A percentile compares a stretch with the other conserved stretches of the same genome.
Evolutionary conservation across 2,329 filamentous ascomycete species (phyloP).

Genomic region (Pyrenophora teres): DNA sequence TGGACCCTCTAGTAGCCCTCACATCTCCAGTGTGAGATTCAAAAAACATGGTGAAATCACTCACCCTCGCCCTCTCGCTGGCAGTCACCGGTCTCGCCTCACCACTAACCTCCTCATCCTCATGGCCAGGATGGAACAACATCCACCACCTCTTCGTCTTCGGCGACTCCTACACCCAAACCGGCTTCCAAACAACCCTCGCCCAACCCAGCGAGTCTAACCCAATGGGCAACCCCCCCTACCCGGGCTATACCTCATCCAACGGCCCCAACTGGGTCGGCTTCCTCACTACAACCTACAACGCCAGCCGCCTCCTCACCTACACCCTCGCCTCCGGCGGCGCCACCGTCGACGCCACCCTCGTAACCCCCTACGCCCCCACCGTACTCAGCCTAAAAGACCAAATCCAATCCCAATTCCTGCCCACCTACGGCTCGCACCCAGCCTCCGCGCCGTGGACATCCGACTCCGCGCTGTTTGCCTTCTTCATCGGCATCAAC

Average conservation of each 20-base stretch:
- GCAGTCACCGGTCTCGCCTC: slow-evolving; percentile 27
- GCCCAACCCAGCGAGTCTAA: slow-evolving; percentile 59
- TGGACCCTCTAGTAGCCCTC: neutral
- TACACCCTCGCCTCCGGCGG: slow-evolving; percentile 59
- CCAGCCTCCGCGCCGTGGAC: slow-evolving; percentile 50
- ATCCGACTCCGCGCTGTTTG: slow-evolving; percentile 53
- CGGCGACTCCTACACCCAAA: slow-evolving; percentile 65
- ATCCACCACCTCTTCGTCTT: slow-evolving; percentile 45
- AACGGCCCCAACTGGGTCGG: slow-evolving; percentile 63
- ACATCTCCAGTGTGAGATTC: too few relatives aligned
- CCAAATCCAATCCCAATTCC: slow-evolving; percentile 54
- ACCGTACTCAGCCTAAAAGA: slow-evolving; percentile 58
- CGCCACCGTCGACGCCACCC: slow-evolving; percentile 49
- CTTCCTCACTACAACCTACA: slow-evolving; percentile 47
- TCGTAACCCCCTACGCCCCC: slow-evolving; percentile 55
- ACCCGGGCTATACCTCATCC: slow-evolving; percentile 49
- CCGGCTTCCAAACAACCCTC: slow-evolving; percentile 60
- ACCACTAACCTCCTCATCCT: slow-evolving; percentile 22
- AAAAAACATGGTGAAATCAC: slow-evolving; percentile 29
- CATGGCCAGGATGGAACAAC: slow-evolving; percentile 42
- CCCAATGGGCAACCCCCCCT: slow-evolving; percentile 65
- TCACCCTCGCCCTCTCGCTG: slow-evolving; percentile 28
- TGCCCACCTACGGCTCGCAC: slow-evolving; percentile 48
- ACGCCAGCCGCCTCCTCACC: slow-evolving; percentile 52
- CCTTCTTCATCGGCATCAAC: slow-evolving; percentile 62